phyloP scores from a whole-genome alignment of 2,329 filamentous ascomycete species.

The Cercospora sp. region DNA sequence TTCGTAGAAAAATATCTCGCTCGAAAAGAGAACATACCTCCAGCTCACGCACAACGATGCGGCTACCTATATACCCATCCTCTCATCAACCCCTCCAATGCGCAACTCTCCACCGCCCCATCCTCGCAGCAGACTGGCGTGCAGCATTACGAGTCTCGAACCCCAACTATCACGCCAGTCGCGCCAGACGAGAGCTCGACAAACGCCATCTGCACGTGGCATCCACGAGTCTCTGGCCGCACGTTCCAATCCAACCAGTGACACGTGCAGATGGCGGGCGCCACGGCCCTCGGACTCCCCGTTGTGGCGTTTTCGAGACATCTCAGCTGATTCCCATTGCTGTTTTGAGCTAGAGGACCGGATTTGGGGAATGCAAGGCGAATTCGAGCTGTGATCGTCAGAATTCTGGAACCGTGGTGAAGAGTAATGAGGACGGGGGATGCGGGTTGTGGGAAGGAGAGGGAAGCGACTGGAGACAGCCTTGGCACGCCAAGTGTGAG shows the following conservation, averaged over 20 bases:
- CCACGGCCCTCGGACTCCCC: conserved; percentile 10
- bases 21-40: background rate
- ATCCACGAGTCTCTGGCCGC: background rate
- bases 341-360: background rate
- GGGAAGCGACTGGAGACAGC: background rate
- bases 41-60: no score
- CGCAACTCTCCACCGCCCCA: background rate
- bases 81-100: background rate
- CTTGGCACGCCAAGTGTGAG: background rate
- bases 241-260: background rate
- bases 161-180: background rate
- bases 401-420: background rate
- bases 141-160: background rate
- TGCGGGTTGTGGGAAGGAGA: background rate
- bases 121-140: background rate
- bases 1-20: background rate
- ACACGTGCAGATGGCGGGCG: conserved; percentile 9
- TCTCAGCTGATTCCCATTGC: conserved; percentile 1
- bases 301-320: conserved; percentile 4
- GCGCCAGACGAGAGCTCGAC: background rate
- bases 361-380: background rate
- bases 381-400: background rate
- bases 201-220: conserved; percentile 7
- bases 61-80: background rate
- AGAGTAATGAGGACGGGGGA: background rate